Percentiles rank a stretch among this genome's conserved stretches.
These are phyloP conservation scores for Lactarius psammicola DNA, from an alignment of 768 basidiomycete genomes.

Conservation along the genomic window DNA sequence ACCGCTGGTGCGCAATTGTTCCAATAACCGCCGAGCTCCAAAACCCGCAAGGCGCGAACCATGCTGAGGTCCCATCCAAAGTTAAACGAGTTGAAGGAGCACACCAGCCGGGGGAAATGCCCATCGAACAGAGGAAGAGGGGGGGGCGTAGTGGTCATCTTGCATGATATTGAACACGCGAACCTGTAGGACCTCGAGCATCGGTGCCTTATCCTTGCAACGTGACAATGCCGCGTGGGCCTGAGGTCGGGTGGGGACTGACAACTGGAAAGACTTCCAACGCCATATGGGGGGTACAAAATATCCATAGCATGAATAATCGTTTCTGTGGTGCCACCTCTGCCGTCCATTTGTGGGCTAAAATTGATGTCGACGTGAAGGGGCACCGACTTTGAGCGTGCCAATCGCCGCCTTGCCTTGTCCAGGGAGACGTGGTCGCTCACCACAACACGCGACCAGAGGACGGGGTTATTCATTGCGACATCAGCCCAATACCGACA, in stretches of 20 bases:
- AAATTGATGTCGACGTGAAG: constrained; percentile 76
- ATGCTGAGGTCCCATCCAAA: constrained; percentile 72
- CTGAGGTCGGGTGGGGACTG: constrained; percentile 75
- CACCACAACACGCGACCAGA: constrained; percentile 77
- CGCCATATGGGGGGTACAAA: constrained; percentile 75
- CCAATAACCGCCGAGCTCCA: constrained; percentile 79
- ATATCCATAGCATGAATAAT: constrained; percentile 75
- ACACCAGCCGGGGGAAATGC: constrained; percentile 68
- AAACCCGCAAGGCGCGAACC: constrained; percentile 59
- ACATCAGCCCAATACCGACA: constrained; percentile 81
- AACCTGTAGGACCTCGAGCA: constrained; percentile 70
- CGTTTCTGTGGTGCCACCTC: constrained; percentile 59
- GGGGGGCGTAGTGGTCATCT: constrained; percentile 61
- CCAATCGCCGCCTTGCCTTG: constrained; percentile 65
- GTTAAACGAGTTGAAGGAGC: constrained; percentile 82
- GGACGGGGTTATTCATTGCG: constrained; percentile 62
- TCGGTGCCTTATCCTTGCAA: constrained; percentile 72
- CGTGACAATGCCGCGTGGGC: constrained; percentile 71
- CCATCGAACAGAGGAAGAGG: constrained; percentile 72
- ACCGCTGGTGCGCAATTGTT: constrained; percentile 70
- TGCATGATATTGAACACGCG: constrained; percentile 76
- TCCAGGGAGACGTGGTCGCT: constrained; percentile 70
- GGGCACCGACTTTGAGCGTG: constrained; percentile 73
- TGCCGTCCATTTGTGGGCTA: constrained; percentile 59
- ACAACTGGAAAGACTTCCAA: constrained; percentile 67